A percentile compares a stretch with the other conserved stretches of the same genome.
These are phyloP conservation scores for Pseudogymnoascus sp. DNA, from an alignment of 2,329 filamentous ascomycete species.

Conservation along the genomic window DNA sequence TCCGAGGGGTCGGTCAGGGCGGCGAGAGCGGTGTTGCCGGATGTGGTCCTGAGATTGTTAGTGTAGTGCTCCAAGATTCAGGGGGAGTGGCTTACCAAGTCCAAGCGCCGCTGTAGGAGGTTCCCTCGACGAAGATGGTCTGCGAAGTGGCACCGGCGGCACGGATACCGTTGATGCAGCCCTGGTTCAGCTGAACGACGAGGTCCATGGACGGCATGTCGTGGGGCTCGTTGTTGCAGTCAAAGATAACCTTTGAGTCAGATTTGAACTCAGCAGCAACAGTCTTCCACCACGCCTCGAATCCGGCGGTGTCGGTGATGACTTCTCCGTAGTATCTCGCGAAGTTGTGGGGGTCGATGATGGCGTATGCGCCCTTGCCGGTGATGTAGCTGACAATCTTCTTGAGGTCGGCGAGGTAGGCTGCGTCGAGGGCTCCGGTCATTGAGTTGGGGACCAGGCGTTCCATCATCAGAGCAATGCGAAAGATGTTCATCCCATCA, in stretches of 20 bases:
- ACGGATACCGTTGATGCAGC: conserved; percentile 33
- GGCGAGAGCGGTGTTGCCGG: conserved; percentile 39
- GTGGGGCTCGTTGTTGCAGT: conserved; percentile 38
- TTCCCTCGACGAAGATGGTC: conserved; percentile 50
- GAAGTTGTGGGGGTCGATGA: conserved; percentile 42
- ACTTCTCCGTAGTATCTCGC: conserved; percentile 36
- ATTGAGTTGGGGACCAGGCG: conserved; percentile 43
- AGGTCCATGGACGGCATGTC: conserved; percentile 32
- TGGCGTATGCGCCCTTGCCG: conserved; percentile 36
- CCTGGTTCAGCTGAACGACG: conserved; percentile 35
- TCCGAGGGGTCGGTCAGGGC: conserved; percentile 41
- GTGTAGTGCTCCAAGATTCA: neutral
- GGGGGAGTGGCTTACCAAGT: conserved; percentile 31
- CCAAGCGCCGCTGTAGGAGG: conserved; percentile 37
- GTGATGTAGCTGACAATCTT: conserved; percentile 40
- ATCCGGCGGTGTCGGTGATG: conserved; percentile 28
- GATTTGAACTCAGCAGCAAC: conserved; percentile 29
- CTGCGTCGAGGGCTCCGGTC: conserved; percentile 36
- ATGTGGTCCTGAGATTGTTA: conserved; percentile 17
- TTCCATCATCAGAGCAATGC: conserved; percentile 47
- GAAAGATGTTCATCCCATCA: conserved; percentile 50
- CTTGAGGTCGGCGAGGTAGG: conserved; percentile 38
- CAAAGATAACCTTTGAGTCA: conserved; percentile 31
- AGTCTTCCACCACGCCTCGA: conserved; percentile 33
- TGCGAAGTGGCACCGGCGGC: conserved; percentile 36